Conservation (phyloP, 2,329 filamentous ascomycete genomes). For the Sporothrix globosa region DNA sequence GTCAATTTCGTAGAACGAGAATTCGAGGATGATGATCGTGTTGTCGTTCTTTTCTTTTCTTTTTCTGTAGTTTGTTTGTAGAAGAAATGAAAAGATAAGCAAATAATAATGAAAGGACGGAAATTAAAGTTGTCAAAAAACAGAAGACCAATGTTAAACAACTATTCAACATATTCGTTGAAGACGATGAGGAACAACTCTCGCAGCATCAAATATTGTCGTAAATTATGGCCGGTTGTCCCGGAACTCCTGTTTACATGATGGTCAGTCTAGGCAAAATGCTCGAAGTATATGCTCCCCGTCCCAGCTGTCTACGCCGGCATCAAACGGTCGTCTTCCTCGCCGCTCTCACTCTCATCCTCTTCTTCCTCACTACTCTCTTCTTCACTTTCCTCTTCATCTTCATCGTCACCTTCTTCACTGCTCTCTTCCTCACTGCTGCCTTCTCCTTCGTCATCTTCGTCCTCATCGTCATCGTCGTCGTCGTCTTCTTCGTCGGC, state of each 20-base stretch:
- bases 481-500: conserved; percentile 55
- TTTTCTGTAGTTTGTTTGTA: too few relatives aligned
- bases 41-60: too few relatives aligned
- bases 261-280: background rate
- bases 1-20: background rate
- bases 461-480: conserved; percentile 53
- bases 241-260: background rate
- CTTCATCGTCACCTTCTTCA: conserved; percentile 23
- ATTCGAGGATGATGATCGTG: background rate
- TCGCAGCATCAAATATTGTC: too few relatives aligned
- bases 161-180: too few relatives aligned
- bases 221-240: background rate
- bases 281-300: background rate
- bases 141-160: background rate
- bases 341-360: conserved; percentile 17
- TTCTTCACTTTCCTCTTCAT: background rate
- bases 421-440: conserved; percentile 17
- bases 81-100: background rate
- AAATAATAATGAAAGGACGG: background rate
- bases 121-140: background rate
- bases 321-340: conserved; percentile 20
- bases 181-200: too few relatives aligned
- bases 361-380: conserved; percentile 18
- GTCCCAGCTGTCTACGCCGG: background rate
- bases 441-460: conserved; percentile 45